These are phyloP conservation scores for Psilocybe azurescens DNA, from an alignment of 768 basidiomycete species.

Conservation along the genomic window DNA sequence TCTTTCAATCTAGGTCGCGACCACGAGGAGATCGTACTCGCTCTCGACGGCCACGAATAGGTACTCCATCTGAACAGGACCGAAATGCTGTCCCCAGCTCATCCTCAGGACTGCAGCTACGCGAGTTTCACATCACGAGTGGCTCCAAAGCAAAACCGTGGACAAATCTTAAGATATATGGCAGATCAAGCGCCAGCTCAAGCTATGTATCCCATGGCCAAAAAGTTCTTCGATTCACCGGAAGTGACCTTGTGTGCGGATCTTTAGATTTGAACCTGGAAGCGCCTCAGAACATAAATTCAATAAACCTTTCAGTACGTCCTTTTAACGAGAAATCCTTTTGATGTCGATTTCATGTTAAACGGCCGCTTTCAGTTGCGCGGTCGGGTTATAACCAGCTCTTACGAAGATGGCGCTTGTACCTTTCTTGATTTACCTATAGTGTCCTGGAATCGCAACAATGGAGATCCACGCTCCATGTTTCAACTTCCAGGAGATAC, in stretches of 20 bases:
- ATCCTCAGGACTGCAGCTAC: slow-evolving; percentile 15
- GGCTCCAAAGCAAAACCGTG: slow-evolving; percentile 22
- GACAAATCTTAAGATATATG: slow-evolving; percentile 32
- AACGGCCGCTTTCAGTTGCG: slow-evolving; percentile 26
- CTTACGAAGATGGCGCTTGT: slow-evolving; percentile 30
- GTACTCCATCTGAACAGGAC: slow-evolving; percentile 1
- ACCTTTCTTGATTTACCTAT: slow-evolving; percentile 35
- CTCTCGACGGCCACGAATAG: background rate
- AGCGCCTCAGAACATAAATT: slow-evolving; percentile 31
- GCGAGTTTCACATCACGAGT: slow-evolving; percentile 23
- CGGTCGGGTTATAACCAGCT: slow-evolving; percentile 34
- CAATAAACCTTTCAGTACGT: slow-evolving; percentile 33
- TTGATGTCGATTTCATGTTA: background rate
- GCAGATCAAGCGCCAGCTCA: slow-evolving; percentile 19
- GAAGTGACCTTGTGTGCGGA: slow-evolving; percentile 31
- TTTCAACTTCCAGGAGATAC: slow-evolving; percentile 13
- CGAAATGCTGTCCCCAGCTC: slow-evolving; percentile 5
- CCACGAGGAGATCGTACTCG: background rate
- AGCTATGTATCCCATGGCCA: slow-evolving; percentile 5
- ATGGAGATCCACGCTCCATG: slow-evolving; percentile 34
- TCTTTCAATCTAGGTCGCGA: slow-evolving; percentile 8
- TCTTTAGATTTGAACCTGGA: slow-evolving; percentile 35
- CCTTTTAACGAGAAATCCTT: background rate
- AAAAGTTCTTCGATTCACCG: slow-evolving; percentile 27
- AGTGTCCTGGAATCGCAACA: slow-evolving; percentile 36